Base-by-base conservation (phyloP, 331 rosid genomes). In the Phaseolus coccineus region DNA sequence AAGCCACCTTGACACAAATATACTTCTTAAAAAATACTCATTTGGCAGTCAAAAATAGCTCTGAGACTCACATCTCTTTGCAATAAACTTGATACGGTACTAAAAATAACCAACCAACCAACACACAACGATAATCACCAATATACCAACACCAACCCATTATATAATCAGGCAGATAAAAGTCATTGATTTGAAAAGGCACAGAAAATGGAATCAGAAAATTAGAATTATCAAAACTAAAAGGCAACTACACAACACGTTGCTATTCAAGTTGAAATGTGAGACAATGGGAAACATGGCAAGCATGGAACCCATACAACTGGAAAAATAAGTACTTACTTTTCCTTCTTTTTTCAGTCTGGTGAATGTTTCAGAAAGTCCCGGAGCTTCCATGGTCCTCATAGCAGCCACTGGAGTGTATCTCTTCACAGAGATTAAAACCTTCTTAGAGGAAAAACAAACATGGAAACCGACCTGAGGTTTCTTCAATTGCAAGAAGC, bases 331-430 rank as follows among this genome's bases (percentile, higher is more conserved):
- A 50, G 59, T 22, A 33, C 83, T 74, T 55, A 93, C 99, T 87
- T 90, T 91, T 66, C 96, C 94, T 50, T 89, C 81, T 63, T 83
- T 72, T 55, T 77, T 95, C 78, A 95, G 55, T 57, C 83, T 91
- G 55, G 46, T 72, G 87, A 95, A 95, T 6, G 98, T 95, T 80
- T 89, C 87, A 33, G 98, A 85, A 67, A 95, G 89, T 30, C 97
- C 91, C 28, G 87, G 85, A 30, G 91, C 19, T 57, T 86, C 63
- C 81, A 77, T 56, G 46, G 86, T 65, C 59, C 84, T 82, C 81
- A 84, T 81, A 73, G 96, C 88, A 42, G 96, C 91, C 89, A 93
- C 87, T 5, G 87, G 83, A 77, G 87, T 47, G 74, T 80, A 72
- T 27, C 90, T 84, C 76, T 86, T 80, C 39, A 74, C 15, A 2